Evolutionary conservation across 257 asterid genomes (phyloP).

Genomic region (Anisodus tanguticus): DNA sequence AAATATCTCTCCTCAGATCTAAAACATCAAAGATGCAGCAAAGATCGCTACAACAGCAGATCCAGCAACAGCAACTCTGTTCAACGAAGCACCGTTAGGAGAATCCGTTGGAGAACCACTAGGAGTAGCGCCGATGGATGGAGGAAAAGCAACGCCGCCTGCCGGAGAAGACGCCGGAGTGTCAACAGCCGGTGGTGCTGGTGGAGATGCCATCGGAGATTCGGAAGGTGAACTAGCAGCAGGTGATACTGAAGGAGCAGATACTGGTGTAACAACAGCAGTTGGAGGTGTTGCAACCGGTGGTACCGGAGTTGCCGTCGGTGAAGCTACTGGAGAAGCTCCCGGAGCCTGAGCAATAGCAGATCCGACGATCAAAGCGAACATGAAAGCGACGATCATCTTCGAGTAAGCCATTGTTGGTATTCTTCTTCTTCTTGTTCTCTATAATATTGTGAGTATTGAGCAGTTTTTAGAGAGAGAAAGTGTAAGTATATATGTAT

Average conservation of each 20-base stretch:
- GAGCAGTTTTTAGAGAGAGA: constrained; percentile 33
- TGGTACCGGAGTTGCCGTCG: constrained; percentile 43
- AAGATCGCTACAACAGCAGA: constrained; percentile 49
- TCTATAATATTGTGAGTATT: neutral
- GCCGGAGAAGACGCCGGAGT: constrained; percentile 43
- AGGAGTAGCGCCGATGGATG: constrained; percentile 48
- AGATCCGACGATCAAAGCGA: constrained; percentile 48
- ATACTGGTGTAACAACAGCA: constrained; percentile 34
- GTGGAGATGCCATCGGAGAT: constrained; percentile 48
- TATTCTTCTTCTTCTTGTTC: neutral
- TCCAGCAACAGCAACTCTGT: constrained; percentile 57
- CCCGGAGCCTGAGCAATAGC: constrained; percentile 58
- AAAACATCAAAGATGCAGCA: constrained; percentile 50
- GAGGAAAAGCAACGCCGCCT: constrained; percentile 33
- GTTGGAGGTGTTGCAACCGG: constrained; percentile 30
- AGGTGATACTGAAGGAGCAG: constrained; percentile 38
- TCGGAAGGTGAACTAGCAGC: constrained; percentile 32
- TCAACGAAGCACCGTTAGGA: constrained; percentile 46
- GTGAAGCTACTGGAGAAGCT: constrained; percentile 52
- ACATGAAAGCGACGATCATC: constrained; percentile 34
- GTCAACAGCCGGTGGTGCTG: constrained; percentile 33
- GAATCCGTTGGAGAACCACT: constrained; percentile 39
- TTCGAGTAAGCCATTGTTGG: constrained; percentile 41
- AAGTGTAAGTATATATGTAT: neutral
- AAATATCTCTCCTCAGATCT: constrained; percentile 34